Base-by-base conservation (phyloP, 306 rosid genomes). In the Gleditsia sinensis region DNA sequence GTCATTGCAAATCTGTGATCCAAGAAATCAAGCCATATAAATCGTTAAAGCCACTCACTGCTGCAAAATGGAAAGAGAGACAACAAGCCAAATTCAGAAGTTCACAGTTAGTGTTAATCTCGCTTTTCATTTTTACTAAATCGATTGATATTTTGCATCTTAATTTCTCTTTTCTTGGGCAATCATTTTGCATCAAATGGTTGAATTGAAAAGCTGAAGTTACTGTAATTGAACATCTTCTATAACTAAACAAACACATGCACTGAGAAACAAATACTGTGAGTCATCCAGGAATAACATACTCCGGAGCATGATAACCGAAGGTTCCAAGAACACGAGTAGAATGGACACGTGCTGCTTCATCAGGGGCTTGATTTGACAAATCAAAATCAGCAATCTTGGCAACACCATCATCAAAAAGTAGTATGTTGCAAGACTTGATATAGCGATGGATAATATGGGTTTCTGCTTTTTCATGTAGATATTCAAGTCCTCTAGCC, bases 271-370 rank as follows among this genome's bases (percentile, higher is more conserved):
- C n/a, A n/a, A n/a, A 30, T 8, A 21, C 7, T 40, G 50, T 45
- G n/a, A 56, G 48, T 72, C 50, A 37, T 28, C 55, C 30, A 61
- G 64, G 60, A 80, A 86, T 42, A 46, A 67, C 93, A 68, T 80
- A 91, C 95, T 91, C 97, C 9, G 97, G 97, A 79, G 97, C 97
- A 87, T 91, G 88, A 76, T 91, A 91, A 71, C 97, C 97, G 23
- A 91, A 91, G 46, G 97, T 89, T 72, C 97, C 97, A 37, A 91
- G 97, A 79, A 91, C 97, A 80, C 97, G 97, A 76, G 97, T 91
- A 30, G 97, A 91, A 77, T 91, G 97, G 66, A 91, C 91, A 40
- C 97, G 92, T 7, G 94, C 97, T 21, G 90, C 89, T 27, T 77
- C 86, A 82, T 91, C 97, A 34, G 97, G 97, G 69, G 92, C 88